Conservation (phyloP, 75 land plant species). For the Cunninghamia lanceolata region DNA sequence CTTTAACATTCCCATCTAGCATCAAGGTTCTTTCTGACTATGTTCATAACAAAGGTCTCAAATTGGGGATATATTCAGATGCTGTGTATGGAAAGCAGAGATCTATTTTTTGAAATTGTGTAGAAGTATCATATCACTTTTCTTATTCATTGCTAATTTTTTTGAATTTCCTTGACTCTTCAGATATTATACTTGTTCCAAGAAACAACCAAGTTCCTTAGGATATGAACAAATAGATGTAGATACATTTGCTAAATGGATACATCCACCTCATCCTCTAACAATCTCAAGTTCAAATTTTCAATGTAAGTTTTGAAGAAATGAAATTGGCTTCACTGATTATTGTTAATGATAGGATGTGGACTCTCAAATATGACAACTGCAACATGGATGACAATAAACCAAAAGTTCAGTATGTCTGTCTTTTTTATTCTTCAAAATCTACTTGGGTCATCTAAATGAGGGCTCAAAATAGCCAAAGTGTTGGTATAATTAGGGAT, state of each 20-base stretch:
- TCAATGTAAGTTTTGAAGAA: neutral
- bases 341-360: conserved; percentile 23
- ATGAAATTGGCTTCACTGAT: neutral
- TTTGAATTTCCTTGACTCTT: too few relatives aligned
- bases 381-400: too few relatives aligned
- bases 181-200: conserved; percentile 32
- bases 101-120: neutral
- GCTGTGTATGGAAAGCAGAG: too few relatives aligned
- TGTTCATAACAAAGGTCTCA: too few relatives aligned
- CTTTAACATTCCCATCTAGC: too few relatives aligned
- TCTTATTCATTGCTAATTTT: too few relatives aligned
- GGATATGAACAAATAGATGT: conserved; percentile 41
- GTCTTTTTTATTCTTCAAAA: neutral
- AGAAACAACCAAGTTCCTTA: conserved; percentile 41
- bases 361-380: conserved; percentile 53
- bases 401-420: conserved; percentile 30
- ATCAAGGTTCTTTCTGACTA: too few relatives aligned
- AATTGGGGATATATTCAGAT: too few relatives aligned
- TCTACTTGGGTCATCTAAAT: too few relatives aligned
- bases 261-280: conserved; percentile 8
- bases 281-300: neutral
- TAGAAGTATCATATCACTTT: too few relatives aligned
- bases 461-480: too few relatives aligned
- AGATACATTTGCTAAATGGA: conserved; percentile 43
- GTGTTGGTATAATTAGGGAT: too few relatives aligned